Conservation (phyloP, 2,329 filamentous ascomycete species). For the Colletotrichum incanum region DNA sequence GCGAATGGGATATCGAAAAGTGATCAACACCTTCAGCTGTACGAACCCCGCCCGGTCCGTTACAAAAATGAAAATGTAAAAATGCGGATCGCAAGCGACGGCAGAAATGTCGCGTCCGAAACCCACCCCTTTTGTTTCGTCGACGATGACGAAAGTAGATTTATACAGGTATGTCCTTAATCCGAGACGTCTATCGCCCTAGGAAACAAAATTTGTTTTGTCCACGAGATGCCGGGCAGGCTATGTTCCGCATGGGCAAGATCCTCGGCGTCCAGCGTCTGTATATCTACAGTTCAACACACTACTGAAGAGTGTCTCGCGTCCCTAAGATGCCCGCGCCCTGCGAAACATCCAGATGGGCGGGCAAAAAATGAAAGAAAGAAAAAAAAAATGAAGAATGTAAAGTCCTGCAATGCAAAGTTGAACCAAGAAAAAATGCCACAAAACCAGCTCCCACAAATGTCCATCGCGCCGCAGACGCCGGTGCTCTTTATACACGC, state of each 20-base stretch:
- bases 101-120: conserved; percentile 10
- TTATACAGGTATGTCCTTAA: conserved; percentile 2
- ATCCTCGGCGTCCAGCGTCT: conserved; percentile 6
- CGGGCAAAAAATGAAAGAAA: background rate
- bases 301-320: background rate
- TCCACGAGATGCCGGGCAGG: conserved; percentile 4
- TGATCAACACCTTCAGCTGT: conserved; percentile 31
- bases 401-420: background rate
- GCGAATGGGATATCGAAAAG: conserved; percentile 36
- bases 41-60: conserved; percentile 24
- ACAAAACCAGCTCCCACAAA: conserved; percentile 37
- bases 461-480: conserved; percentile 42
- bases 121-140: conserved; percentile 8
- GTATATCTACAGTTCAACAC: conserved; percentile 25
- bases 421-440: conserved; percentile 7
- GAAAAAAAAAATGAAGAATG: background rate
- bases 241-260: conserved; percentile 17
- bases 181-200: background rate
- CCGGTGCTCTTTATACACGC: conserved; percentile 42
- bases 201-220: conserved; percentile 10
- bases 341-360: conserved; percentile 32
- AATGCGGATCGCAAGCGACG: conserved; percentile 37
- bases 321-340: conserved; percentile 29
- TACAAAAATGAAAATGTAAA: conserved; percentile 9
- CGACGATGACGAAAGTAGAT: background rate